Conservation (phyloP, 164 flowering plant species). For the Magnolia kwangsiensis region DNA sequence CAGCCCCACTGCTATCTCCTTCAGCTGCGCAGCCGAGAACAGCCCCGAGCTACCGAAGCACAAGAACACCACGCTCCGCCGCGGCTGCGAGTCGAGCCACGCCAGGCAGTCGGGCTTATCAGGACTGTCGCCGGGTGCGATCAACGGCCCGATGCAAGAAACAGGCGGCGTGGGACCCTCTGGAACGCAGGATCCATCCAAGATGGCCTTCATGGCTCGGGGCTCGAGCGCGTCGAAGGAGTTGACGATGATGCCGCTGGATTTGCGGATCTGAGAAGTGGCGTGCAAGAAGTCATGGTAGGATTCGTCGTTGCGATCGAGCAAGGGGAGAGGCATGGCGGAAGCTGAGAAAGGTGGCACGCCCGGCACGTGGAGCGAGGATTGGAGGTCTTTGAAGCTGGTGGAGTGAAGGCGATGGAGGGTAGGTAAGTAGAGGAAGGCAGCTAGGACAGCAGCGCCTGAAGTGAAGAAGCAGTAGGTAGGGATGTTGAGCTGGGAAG, state of each 20-base stretch:
- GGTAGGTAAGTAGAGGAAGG: constrained; percentile 16
- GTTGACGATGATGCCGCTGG: constrained; percentile 29
- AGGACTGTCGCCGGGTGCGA: constrained; percentile 5
- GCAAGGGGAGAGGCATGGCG: constrained; percentile 16
- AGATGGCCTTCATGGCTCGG: constrained; percentile 14
- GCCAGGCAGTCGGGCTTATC: constrained; percentile 16
- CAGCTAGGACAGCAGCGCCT: constrained; percentile 4
- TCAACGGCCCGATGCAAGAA: constrained; percentile 28
- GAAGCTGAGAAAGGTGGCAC: constrained; percentile 14
- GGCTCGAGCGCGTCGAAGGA: constrained; percentile 29
- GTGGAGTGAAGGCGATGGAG: constrained; percentile 1
- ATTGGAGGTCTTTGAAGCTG: constrained; percentile 8
- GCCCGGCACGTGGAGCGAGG: constrained; percentile 20
- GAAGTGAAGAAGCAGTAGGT: constrained; percentile 24
- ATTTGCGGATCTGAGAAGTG: background rate
- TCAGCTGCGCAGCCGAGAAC: constrained; percentile 27
- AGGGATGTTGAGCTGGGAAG: constrained; percentile 23
- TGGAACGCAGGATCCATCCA: constrained; percentile 2
- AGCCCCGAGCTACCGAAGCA: constrained; percentile 43
- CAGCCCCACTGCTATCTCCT: constrained; percentile 41
- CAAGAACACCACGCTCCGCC: constrained; percentile 35
- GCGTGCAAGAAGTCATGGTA: constrained; percentile 19
- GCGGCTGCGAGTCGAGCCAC: constrained; percentile 43
- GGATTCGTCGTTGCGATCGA: constrained; percentile 8
- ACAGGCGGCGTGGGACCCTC: constrained; percentile 12